phyloP scores from a whole-genome alignment of 805 yeast species.

The Cyberlindnera sargentensis region DNA sequence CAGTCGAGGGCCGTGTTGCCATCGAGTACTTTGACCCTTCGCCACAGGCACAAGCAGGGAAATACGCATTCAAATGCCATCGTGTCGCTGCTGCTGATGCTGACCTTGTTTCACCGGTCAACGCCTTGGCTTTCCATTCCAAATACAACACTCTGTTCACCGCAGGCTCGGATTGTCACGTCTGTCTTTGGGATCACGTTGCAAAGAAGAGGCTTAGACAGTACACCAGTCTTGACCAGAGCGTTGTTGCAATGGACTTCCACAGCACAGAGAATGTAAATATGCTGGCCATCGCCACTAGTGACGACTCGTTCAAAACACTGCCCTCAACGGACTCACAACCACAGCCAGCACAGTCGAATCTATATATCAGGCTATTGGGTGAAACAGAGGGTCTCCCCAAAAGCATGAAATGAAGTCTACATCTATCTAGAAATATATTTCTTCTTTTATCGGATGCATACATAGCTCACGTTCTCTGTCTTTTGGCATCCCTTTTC shows the following conservation, averaged over 20 bases:
- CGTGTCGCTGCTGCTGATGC: conserved; percentile 38
- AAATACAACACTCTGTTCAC: conserved; percentile 72
- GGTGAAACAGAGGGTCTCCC: conserved; percentile 17
- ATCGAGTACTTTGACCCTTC: conserved; percentile 58
- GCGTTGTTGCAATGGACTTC: conserved; percentile 36
- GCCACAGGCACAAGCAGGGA: conserved; percentile 32
- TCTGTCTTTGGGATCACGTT: conserved; percentile 85
- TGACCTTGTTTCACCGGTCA: conserved; percentile 68
- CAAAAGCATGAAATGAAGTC: conserved; percentile 1
- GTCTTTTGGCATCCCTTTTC: conserved; percentile 24
- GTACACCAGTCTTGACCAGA: conserved; percentile 45
- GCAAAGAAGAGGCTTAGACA: conserved; percentile 72
- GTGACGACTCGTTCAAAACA: conserved; percentile 43
- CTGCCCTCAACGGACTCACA: conserved; percentile 20
- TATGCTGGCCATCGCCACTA: conserved; percentile 37
- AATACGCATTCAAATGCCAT: conserved; percentile 82
- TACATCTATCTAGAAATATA: not conserved
- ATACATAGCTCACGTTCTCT: conserved; percentile 3
- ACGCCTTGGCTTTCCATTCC: conserved; percentile 73
- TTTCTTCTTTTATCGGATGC: not conserved
- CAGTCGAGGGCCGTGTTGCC: conserved; percentile 79
- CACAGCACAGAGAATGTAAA: conserved; percentile 22
- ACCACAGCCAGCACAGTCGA: conserved; percentile 11
- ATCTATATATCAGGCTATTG: conserved; percentile 13
- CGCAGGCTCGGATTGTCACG: conserved; percentile 87